Evolutionary conservation across 2,329 filamentous ascomycete species (phyloP).

Genomic region (Cercospora sp.): DNA sequence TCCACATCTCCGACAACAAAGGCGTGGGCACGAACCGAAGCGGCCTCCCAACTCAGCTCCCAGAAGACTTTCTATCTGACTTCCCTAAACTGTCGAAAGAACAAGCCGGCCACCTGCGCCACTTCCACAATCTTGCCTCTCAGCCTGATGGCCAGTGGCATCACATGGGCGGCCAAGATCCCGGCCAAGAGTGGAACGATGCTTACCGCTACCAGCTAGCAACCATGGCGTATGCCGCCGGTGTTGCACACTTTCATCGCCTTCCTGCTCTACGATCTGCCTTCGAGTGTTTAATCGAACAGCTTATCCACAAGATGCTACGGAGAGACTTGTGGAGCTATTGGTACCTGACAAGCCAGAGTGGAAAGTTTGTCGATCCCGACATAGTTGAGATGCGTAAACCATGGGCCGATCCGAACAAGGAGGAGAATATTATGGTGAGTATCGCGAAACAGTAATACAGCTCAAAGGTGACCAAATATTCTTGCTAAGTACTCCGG

Average conservation of each 20-base stretch:
- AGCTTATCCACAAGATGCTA: neutral
- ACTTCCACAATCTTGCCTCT: neutral
- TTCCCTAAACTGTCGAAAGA: neutral
- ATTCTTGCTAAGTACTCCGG: neutral
- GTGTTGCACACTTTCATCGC: neutral
- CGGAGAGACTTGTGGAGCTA: neutral
- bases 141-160: neutral
- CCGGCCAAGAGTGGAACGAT: neutral
- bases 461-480: too few species aligned
- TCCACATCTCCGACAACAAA: too few species aligned
- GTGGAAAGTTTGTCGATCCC: neutral
- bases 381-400: neutral
- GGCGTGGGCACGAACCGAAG: too few species aligned
- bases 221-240: neutral
- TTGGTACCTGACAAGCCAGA: neutral
- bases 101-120: neutral
- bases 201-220: neutral
- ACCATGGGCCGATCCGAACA: neutral
- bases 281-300: neutral
- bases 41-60: neutral
- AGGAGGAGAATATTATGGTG: neutral
- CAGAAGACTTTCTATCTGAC: neutral
- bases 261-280: neutral
- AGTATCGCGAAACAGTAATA: too few species aligned
- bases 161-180: neutral